Base-by-base conservation (phyloP, 805 yeast species). In the Starmerella cellae region DNA sequence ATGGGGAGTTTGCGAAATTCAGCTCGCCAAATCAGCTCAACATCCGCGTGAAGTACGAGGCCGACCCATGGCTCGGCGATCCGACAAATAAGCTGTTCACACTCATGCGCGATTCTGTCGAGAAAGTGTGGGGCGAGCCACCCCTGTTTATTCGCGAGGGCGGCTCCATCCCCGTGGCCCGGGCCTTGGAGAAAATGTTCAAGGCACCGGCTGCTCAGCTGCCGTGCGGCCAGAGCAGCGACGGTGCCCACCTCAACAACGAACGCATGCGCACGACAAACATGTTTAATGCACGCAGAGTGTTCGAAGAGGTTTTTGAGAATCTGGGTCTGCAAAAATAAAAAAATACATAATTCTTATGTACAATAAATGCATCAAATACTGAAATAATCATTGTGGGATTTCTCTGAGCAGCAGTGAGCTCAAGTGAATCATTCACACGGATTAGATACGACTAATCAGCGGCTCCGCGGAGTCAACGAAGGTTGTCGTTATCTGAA, bases 61-160 rank as follows among this genome's bases (percentile, higher is more conserved):
- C 95, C 0, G 96, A 87, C 54, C 94, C 96, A 2, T 88, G 98
- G 98, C 64, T 88, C 9, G 97, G 96, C 4, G 85, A 91, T 52
- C 80, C 87, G 13, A 61, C 67, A 13, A 85, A 82, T 55, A 69
- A 68, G 34, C 83, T 87, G 2, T 91, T 82, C 59, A 69, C 73
- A 52, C 68, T 80, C 8, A 64, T 91, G 28, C 67, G 70, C 42
- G 64, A 73, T 20, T 83, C 81, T 39, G 66, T 88, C 26, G 62
- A 65, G 33, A 59, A 65, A 3, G 82, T 77, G 42, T 88, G 98
- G 98, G 75, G 73, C 0, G 63, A 67, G 11, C 82, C 81, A 42
- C 96, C 97, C 2, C 63, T 88, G 33, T 79, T 77, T 46, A 82
- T 91, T 26, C 73, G 97, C 50, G 98, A 91, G 64, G 98, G 98